These are phyloP conservation scores for Poterioochromonas sp. DNA, from an alignment of 352 stramenopile species.

Conservation along the genomic window DNA sequence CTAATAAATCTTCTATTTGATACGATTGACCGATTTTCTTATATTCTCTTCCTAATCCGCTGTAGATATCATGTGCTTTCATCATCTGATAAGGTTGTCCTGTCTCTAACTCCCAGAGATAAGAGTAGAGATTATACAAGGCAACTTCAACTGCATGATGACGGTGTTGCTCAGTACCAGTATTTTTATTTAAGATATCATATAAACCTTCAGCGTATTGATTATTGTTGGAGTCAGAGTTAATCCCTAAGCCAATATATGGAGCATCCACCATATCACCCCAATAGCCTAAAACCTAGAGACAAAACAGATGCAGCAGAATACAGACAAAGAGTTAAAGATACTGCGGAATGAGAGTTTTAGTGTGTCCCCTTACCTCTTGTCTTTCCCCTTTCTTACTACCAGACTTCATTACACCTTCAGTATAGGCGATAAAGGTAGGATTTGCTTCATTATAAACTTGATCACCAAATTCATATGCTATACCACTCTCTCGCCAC, in stretches of 20 bases:
- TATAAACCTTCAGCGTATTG: slow-evolving; percentile 74
- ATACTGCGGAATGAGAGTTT: slow-evolving; percentile 50
- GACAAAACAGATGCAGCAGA: slow-evolving; percentile 73
- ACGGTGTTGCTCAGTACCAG: slow-evolving; percentile 79
- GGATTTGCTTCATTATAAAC: slow-evolving; percentile 75
- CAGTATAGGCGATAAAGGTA: slow-evolving; percentile 73
- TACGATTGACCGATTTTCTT: neutral
- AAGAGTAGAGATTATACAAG: slow-evolving; percentile 79
- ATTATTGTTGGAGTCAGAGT: slow-evolving; percentile 60
- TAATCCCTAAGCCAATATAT: slow-evolving; percentile 76
- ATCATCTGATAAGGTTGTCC: slow-evolving; percentile 69
- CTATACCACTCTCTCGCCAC: slow-evolving; percentile 79
- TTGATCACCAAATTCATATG: slow-evolving; percentile 88
- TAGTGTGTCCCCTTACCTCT: slow-evolving; percentile 40
- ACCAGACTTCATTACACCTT: slow-evolving; percentile 51
- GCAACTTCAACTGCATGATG: slow-evolving; percentile 81
- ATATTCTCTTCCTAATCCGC: slow-evolving; percentile 8
- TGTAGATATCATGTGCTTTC: slow-evolving; percentile 55
- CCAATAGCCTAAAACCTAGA: slow-evolving; percentile 62
- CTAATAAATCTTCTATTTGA: neutral
- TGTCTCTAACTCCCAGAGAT: slow-evolving; percentile 77
- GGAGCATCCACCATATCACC: slow-evolving; percentile 76
- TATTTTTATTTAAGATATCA: slow-evolving; percentile 71
- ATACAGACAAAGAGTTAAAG: slow-evolving; percentile 78
- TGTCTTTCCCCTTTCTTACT: slow-evolving; percentile 49